A percentile compares a stretch with the other conserved stretches of the same genome.
phyloP scores from a whole-genome alignment of 2,329 filamentous ascomycete genomes.

The Neonectria faginata region DNA sequence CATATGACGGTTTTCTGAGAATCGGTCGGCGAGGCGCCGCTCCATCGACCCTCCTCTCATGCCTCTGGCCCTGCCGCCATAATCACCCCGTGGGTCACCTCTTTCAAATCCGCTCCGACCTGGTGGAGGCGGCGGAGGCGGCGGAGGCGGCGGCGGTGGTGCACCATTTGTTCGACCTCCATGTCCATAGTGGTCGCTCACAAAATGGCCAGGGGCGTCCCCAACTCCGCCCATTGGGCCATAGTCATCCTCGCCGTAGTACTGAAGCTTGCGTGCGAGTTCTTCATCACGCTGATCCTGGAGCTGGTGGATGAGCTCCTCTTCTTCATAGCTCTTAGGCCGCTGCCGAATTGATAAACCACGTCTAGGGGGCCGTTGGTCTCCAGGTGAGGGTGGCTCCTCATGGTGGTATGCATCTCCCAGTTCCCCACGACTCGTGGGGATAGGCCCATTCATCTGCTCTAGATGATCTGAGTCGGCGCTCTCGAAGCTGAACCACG shows the following conservation, averaged over 20 bases:
- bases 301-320: slow-evolving; percentile 57
- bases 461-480: slow-evolving; percentile 66
- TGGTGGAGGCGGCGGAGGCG: slow-evolving; percentile 38
- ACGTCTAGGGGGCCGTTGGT: slow-evolving; percentile 42
- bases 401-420: slow-evolving; percentile 36
- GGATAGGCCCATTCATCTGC: slow-evolving; percentile 62
- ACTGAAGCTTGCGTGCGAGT: slow-evolving; percentile 40
- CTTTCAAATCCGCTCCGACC: slow-evolving; percentile 44
- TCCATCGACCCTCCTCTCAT: slow-evolving; percentile 59
- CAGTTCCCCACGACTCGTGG: slow-evolving; percentile 44
- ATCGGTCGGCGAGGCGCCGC: slow-evolving; percentile 62
- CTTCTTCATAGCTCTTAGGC: slow-evolving; percentile 58
- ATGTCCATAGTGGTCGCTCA: slow-evolving; percentile 69
- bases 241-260: slow-evolving; percentile 55
- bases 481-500: slow-evolving; percentile 77
- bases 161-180: slow-evolving; percentile 39
- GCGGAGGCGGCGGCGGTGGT: slow-evolving; percentile 39
- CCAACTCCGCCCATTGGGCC: slow-evolving; percentile 49
- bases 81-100: slow-evolving; percentile 49
- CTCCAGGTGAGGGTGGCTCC: slow-evolving; percentile 46
- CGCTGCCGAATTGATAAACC: slow-evolving; percentile 42
- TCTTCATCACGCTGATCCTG: slow-evolving; percentile 62
- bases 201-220: slow-evolving; percentile 67
- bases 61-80: slow-evolving; percentile 59
- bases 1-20: slow-evolving; percentile 57